A percentile compares a stretch with the other conserved stretches of the same genome.
Conservation (phyloP, 2,329 filamentous ascomycete species). For the Diaporthe sp. region DNA sequence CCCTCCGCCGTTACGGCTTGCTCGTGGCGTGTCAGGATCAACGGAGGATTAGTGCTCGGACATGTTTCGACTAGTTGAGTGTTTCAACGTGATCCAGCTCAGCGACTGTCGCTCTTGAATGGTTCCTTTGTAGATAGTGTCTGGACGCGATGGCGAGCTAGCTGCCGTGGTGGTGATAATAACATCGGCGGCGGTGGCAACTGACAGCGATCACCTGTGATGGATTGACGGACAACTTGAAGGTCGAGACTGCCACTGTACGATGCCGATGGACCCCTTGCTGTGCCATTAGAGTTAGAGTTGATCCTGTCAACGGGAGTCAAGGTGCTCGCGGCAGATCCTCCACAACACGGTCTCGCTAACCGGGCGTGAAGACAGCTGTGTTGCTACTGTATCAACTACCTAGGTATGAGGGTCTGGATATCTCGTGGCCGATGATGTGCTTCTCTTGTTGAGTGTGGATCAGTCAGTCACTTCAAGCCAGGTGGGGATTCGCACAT, state of each 20-base stretch:
- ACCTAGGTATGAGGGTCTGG: not conserved
- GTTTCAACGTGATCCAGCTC: slow-evolving; percentile 25
- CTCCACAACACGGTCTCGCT: not conserved
- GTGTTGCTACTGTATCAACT: not conserved
- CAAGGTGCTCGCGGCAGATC: slow-evolving; percentile 1
- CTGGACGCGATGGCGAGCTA: not conserved
- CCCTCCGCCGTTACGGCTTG: slow-evolving; percentile 28
- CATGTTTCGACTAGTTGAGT: slow-evolving; percentile 28
- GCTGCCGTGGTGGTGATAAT: not conserved
- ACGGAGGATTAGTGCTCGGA: slow-evolving; percentile 22
- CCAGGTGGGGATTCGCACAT: not conserved
- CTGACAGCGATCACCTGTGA: not conserved
- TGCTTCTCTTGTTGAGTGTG: not conserved
- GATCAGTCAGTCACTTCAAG: not conserved
- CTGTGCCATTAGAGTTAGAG: not conserved
- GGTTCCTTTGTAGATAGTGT: not conserved
- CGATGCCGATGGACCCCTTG: not conserved
- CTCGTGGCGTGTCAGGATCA: slow-evolving; percentile 27
- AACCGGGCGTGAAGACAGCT: not conserved
- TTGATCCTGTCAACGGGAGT: not conserved
- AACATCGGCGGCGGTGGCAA: slow-evolving; percentile 9
- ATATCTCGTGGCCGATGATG: not conserved
- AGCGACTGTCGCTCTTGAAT: not conserved
- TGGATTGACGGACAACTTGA: not conserved
- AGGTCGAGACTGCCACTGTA: not conserved